Percentiles rank a stretch among this genome's conserved stretches.
These are phyloP conservation scores for Deakozyma indianensis DNA, from an alignment of 805 yeast genomes.

Conservation along the genomic window DNA sequence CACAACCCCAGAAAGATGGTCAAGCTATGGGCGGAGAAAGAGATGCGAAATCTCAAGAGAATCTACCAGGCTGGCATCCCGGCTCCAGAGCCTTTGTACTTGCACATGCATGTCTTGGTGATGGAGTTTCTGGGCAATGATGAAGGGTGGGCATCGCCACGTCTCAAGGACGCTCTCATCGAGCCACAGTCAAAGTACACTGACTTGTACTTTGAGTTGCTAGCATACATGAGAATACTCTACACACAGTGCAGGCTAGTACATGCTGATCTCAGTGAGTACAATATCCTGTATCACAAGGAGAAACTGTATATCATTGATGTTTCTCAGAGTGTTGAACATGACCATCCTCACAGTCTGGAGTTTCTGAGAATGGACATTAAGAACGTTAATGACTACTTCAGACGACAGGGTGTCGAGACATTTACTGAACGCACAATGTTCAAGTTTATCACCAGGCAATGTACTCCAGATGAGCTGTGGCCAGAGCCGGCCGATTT, in stretches of 20 bases:
- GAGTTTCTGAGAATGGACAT: conserved; percentile 96
- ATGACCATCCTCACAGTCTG: conserved; percentile 92
- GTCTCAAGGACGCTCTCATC: conserved; percentile 71
- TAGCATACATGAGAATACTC: conserved; percentile 73
- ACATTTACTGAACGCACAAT: conserved; percentile 72
- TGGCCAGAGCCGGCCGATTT: conserved; percentile 22
- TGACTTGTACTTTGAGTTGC: conserved; percentile 59
- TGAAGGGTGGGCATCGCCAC: conserved; percentile 80
- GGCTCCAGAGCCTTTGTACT: conserved; percentile 85
- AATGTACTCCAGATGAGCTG: conserved; percentile 22
- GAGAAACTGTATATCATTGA: conserved; percentile 75
- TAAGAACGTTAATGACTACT: conserved; percentile 85
- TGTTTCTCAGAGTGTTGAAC: conserved; percentile 95
- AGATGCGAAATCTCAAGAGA: conserved; percentile 82
- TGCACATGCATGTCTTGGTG: conserved; percentile 78
- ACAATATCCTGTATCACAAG: conserved; percentile 72
- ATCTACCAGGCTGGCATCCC: conserved; percentile 67
- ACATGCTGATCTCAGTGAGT: conserved; percentile 95
- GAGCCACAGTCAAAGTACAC: conserved; percentile 45
- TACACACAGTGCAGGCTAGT: conserved; percentile 81
- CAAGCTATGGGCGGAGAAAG: conserved; percentile 97
- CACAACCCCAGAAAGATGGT: conserved; percentile 97
- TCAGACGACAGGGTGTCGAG: conserved; percentile 55
- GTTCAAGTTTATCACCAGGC: conserved; percentile 51
- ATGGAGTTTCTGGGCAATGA: conserved; percentile 81